Evolutionary conservation across 352 stramenopile species (phyloP), one percentile per base, ranked within the genome.

Genomic region (Phytophthora pluvialis): DNA sequence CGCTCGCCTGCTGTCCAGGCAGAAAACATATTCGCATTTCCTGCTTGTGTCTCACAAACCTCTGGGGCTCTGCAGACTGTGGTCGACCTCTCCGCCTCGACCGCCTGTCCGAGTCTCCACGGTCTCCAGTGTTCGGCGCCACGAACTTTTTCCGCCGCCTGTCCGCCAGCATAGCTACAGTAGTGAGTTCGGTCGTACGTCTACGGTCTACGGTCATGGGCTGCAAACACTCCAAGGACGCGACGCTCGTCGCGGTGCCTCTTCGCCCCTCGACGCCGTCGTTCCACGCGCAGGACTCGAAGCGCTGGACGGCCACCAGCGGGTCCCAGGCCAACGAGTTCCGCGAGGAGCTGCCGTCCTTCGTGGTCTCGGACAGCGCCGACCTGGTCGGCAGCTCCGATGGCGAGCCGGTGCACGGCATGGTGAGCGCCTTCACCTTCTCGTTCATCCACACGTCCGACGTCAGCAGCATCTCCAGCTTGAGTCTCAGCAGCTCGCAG

Each of bases 371-470:
- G n/a, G 72, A 72, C 48, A 82, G 65, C 28, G 70, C 64, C 35
- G 73, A 82, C 36, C 39, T 81, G 32, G 70, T 81, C 29, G 58
- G 73, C n/a, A 82, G 75, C 58, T 78, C 81, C 9, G 79, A 87
- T 63, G 80, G 80, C 55, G 81, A 90, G 46, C 66, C 60, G 12
- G 81, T 90, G 55, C 71, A 77, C 18, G 79, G 73, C 31, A 73
- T 90, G 56, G 73, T 88, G 32, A 70, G 72, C 50, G 78, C 73
- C 59, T 90, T 90, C 54, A 84, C 79, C 9, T 90, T 90, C 64
- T 90, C 81, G 33, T 90, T 89, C 61, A 90, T 90, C 51, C 78
- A 90, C 54, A 72, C 83, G 33, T 83, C 72, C 15, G 75, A 81
- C 42, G 39, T 60, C 31, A 78, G 66, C 44, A 70, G 63, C 45